phyloP scores from a whole-genome alignment of 1,139 yeast genomes.

The Taphrina pruni region DNA sequence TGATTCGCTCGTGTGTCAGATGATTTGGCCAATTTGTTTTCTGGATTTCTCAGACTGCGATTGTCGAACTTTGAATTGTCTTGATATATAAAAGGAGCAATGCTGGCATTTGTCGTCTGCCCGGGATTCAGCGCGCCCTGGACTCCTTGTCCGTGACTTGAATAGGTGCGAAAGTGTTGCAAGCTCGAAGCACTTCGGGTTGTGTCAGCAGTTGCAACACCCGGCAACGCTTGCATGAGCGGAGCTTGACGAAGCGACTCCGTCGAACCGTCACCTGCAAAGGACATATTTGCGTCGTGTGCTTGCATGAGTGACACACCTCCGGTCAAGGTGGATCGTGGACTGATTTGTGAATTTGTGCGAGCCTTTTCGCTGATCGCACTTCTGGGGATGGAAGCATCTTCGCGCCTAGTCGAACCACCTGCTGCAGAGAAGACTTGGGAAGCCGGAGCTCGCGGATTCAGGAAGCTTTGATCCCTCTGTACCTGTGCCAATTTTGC shows the following conservation, averaged over 20 bases:
- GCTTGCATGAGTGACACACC: background rate
- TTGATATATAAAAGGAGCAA: slow-evolving; percentile 25
- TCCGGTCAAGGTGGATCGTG: slow-evolving; percentile 1
- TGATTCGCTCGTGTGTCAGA: background rate
- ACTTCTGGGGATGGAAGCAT: slow-evolving; percentile 2
- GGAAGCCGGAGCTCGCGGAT: slow-evolving; percentile 11
- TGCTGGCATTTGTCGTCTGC: background rate
- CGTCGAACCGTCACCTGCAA: too few species aligned
- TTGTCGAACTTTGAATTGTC: background rate
- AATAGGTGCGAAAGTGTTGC: background rate
- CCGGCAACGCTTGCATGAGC: background rate
- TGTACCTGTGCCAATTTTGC: slow-evolving; percentile 33
- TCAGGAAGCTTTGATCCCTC: slow-evolving; percentile 21
- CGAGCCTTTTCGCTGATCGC: background rate
- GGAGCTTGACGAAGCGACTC: background rate
- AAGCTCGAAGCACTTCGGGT: background rate
- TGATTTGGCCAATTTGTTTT: background rate
- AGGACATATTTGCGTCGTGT: too few species aligned
- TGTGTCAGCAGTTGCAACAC: background rate
- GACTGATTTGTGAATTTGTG: slow-evolving; percentile 11
- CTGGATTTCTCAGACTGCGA: background rate
- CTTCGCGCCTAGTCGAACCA: background rate
- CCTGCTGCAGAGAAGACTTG: slow-evolving; percentile 5
- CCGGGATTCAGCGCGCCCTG: too few species aligned
- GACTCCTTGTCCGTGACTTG: background rate